A percentile compares a stretch with the other conserved stretches of the same genome.
Evolutionary conservation across 805 yeast species (phyloP).

Genomic region (Tetrapisispora fleetii): DNA sequence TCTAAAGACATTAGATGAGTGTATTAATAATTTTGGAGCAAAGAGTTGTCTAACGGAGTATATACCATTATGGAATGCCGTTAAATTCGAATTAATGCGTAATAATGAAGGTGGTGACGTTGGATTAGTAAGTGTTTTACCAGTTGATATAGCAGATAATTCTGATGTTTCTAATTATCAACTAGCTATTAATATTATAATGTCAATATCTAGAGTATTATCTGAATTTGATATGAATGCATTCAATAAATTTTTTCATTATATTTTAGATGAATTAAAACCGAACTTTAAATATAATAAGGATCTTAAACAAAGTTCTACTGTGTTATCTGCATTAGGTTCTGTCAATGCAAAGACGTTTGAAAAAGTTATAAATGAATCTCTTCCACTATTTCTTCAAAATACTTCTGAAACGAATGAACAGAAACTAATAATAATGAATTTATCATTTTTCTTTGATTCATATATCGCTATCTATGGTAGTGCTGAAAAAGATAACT

Average conservation of each 20-base stretch:
- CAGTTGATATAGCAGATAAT: background rate
- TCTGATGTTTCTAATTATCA: conserved; percentile 31
- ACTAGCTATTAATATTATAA: conserved; percentile 37
- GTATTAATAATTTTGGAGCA: conserved; percentile 43
- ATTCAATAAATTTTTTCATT: conserved; percentile 33
- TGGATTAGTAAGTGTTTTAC: conserved; percentile 1
- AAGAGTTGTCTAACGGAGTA: conserved; percentile 49
- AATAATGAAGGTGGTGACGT: conserved; percentile 43
- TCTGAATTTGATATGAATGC: conserved; percentile 21
- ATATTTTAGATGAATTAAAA: conserved; percentile 41
- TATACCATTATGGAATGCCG: conserved; percentile 74
- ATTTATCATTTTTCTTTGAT: conserved; percentile 47
- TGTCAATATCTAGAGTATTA: conserved; percentile 34
- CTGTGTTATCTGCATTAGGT: conserved; percentile 48
- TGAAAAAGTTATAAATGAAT: conserved; percentile 38
- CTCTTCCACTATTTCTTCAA: conserved; percentile 36
- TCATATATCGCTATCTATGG: conserved; percentile 41
- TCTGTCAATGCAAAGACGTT: conserved; percentile 38
- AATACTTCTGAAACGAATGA: conserved; percentile 38
- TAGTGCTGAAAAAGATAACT: conserved; percentile 8
- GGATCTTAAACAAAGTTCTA: conserved; percentile 53
- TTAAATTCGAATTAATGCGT: conserved; percentile 83
- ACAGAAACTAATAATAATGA: conserved; percentile 50
- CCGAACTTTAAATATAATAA: conserved; percentile 42
- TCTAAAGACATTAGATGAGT: conserved; percentile 46